Conservation (phyloP, 495 filamentous ascomycete genomes). For the Melanomma pulvis-pyrius region DNA sequence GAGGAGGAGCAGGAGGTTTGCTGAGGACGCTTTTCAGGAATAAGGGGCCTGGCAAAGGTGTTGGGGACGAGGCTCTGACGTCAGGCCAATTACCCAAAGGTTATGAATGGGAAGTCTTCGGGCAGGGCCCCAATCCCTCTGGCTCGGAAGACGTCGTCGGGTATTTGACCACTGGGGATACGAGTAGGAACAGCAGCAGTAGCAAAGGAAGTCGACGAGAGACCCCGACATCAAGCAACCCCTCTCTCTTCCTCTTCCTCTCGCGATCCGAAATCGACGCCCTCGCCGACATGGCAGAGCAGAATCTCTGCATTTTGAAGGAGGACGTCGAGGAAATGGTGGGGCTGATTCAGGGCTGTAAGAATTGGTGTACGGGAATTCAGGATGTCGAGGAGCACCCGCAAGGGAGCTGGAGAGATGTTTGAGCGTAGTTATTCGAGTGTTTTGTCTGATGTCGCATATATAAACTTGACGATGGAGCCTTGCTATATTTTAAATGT, state of each 20-base stretch:
- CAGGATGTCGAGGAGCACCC: background rate
- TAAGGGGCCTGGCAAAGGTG: background rate
- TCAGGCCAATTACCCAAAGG: background rate
- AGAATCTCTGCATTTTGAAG: conserved; percentile 21
- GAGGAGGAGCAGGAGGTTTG: too few species aligned
- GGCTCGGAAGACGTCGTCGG: background rate
- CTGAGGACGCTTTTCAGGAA: background rate
- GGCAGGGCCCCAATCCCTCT: background rate
- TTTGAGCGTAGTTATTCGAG: too few species aligned
- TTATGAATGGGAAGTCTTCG: background rate
- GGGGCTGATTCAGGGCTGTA: conserved; percentile 3
- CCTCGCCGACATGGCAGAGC: conserved; percentile 13
- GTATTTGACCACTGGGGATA: background rate
- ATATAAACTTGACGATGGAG: too few species aligned
- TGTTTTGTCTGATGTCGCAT: too few species aligned
- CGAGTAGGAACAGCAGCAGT: background rate
- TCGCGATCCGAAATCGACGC: conserved; percentile 28
- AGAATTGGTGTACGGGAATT: background rate
- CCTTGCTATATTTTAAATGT: too few species aligned
- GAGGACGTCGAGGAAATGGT: conserved; percentile 20
- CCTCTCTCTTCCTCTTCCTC: background rate
- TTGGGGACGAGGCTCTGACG: background rate
- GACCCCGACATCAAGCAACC: background rate
- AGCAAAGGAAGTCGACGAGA: background rate
- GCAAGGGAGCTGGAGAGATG: too few species aligned